A percentile compares a stretch with the other conserved stretches of the same genome.
Evolutionary conservation across 2,329 filamentous ascomycete genomes (phyloP).

Genomic region (Penicillium sp.): DNA sequence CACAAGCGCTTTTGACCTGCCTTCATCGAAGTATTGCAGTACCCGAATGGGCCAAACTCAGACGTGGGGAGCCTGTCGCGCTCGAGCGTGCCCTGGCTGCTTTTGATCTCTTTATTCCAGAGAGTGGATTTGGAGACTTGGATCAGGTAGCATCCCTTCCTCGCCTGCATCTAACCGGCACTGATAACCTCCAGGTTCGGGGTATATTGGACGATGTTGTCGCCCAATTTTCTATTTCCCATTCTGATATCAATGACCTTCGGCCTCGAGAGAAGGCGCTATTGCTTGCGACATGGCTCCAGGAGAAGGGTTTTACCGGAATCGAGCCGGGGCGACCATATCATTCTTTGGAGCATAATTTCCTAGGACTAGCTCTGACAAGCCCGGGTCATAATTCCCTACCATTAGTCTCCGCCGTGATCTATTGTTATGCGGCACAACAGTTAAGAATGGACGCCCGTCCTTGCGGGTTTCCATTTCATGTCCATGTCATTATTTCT

Average conservation of each 20-base stretch:
- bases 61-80: slow-evolving; percentile 51
- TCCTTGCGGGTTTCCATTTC: slow-evolving; percentile 78
- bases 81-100: slow-evolving; percentile 75
- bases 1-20: slow-evolving; percentile 69
- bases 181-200: slow-evolving; percentile 54
- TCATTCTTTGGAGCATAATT: slow-evolving; percentile 79
- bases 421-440: slow-evolving; percentile 77
- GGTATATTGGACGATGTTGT: slow-evolving; percentile 66
- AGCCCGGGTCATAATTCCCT: slow-evolving; percentile 74
- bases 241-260: slow-evolving; percentile 55
- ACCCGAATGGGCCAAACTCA: slow-evolving; percentile 68
- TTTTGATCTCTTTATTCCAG: slow-evolving; percentile 86
- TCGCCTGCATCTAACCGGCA: not conserved
- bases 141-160: slow-evolving; percentile 58
- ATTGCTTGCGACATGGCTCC: slow-evolving; percentile 67
- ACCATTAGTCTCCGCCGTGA: slow-evolving; percentile 80
- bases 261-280: slow-evolving; percentile 68
- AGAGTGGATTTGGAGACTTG: slow-evolving; percentile 70
- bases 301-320: slow-evolving; percentile 67
- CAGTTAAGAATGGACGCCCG: slow-evolving; percentile 73
- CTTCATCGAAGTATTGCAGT: slow-evolving; percentile 80
- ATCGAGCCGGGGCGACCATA: slow-evolving; percentile 69
- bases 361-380: slow-evolving; percentile 77
- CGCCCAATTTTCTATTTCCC: slow-evolving; percentile 52
- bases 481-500: slow-evolving; percentile 78